Evolutionary conservation across 768 basidiomycete species (phyloP).

Genomic region (Auriculariales sp.): DNA sequence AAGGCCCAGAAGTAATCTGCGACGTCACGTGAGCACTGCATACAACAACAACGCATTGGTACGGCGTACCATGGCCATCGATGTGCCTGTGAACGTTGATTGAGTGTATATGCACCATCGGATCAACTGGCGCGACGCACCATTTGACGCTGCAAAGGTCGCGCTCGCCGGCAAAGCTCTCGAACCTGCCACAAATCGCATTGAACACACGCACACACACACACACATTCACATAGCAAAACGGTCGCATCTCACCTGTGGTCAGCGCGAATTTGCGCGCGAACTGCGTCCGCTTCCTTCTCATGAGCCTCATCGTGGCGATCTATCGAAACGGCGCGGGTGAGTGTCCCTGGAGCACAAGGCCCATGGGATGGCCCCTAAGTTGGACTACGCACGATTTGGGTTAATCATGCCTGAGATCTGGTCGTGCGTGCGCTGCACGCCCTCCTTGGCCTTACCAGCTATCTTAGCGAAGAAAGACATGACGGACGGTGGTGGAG

Average conservation of each 20-base stretch:
- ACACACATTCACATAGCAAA: too few relatives aligned
- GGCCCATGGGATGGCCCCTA: background rate
- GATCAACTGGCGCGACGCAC: slow-evolving; percentile 22
- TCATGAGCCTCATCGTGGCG: slow-evolving; percentile 71
- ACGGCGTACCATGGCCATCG: slow-evolving; percentile 60
- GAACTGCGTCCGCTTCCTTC: slow-evolving; percentile 50
- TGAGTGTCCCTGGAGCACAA: background rate
- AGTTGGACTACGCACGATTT: background rate
- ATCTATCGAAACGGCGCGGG: slow-evolving; percentile 1
- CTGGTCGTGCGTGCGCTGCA: slow-evolving; percentile 9
- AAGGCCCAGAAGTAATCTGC: slow-evolving; percentile 84
- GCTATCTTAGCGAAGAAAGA: background rate
- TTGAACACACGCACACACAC: too few relatives aligned
- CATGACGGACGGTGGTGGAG: too few relatives aligned
- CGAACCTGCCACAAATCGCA: too few relatives aligned
- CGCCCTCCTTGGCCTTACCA: background rate
- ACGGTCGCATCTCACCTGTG: slow-evolving; percentile 27
- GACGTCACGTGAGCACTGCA: slow-evolving; percentile 19
- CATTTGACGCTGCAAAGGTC: slow-evolving; percentile 69
- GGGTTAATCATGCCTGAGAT: slow-evolving; percentile 9
- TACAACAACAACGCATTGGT: slow-evolving; percentile 17
- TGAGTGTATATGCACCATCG: background rate
- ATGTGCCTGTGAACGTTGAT: slow-evolving; percentile 43
- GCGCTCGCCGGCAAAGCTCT: slow-evolving; percentile 68
- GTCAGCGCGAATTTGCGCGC: slow-evolving; percentile 55